Conservation (phyloP, 805 yeast genomes). For the Wickerhamomyces strasburgensis region DNA sequence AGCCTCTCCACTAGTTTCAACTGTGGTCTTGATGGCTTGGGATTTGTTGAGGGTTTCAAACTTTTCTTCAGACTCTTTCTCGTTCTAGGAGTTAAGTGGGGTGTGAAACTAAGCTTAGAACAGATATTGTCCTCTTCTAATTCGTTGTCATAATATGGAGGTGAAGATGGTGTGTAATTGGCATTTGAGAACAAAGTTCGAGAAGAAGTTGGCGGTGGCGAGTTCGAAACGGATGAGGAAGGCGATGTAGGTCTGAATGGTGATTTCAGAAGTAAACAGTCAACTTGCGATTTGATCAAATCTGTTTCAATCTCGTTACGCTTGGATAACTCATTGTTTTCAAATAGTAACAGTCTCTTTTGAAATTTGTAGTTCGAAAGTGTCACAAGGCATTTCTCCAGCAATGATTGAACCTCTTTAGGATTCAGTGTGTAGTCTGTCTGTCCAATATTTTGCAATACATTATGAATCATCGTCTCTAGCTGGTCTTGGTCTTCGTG, state of each 20-base stretch:
- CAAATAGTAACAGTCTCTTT: slow-evolving; percentile 16
- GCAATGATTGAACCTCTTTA: not conserved
- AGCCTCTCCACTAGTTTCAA: slow-evolving; percentile 12
- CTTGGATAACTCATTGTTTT: slow-evolving; percentile 16
- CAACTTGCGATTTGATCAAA: slow-evolving; percentile 21
- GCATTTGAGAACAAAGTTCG: not conserved
- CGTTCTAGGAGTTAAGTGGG: not conserved
- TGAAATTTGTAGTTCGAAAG: slow-evolving; percentile 21
- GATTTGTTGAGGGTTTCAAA: not conserved
- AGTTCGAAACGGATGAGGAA: not conserved
- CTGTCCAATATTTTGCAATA: slow-evolving; percentile 1
- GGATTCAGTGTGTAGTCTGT: slow-evolving; percentile 2
- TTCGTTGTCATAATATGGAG: not conserved
- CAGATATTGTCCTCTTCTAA: too few relatives aligned
- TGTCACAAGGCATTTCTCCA: slow-evolving; percentile 12
- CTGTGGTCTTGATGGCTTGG: slow-evolving; percentile 2
- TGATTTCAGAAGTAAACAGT: slow-evolving; percentile 16
- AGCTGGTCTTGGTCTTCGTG: not conserved
- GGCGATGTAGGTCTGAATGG: slow-evolving; percentile 14
- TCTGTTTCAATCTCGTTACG: slow-evolving; percentile 21
- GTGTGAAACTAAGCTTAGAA: too few relatives aligned
- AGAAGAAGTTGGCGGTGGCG: not conserved
- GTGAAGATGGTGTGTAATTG: not conserved
- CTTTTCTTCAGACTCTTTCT: not conserved
- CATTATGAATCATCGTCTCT: not conserved